phyloP scores from a whole-genome alignment of 768 basidiomycete species.

The Hydnomerulius pinastri region DNA sequence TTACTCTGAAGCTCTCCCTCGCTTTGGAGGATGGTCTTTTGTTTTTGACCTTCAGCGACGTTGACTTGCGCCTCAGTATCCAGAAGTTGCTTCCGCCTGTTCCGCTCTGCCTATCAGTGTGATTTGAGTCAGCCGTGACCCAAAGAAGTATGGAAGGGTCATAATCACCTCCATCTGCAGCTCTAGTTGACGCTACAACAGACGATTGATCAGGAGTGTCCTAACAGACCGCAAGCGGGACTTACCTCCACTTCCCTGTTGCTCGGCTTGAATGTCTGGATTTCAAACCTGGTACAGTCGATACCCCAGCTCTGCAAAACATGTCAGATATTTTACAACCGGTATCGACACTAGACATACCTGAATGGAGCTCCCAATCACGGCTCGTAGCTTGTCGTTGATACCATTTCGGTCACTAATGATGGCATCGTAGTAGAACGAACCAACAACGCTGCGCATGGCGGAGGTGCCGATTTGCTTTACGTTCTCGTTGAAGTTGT shows the following conservation, averaged over 20 bases:
- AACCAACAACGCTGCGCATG: slow-evolving; percentile 54
- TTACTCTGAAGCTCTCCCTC: slow-evolving; percentile 45
- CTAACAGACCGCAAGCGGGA: background rate
- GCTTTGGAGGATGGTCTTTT: slow-evolving; percentile 54
- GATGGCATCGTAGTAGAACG: slow-evolving; percentile 49
- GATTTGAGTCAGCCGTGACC: background rate
- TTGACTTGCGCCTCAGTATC: slow-evolving; percentile 62
- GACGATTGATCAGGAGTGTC: background rate
- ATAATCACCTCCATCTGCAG: slow-evolving; percentile 47
- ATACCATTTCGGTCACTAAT: slow-evolving; percentile 57
- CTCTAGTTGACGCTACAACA: slow-evolving; percentile 54
- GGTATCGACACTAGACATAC: slow-evolving; percentile 26
- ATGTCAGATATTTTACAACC: background rate
- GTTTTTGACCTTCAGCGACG: slow-evolving; percentile 59
- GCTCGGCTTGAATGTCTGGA: slow-evolving; percentile 60
- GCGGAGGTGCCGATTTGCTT: slow-evolving; percentile 56
- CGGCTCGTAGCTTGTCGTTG: slow-evolving; percentile 46
- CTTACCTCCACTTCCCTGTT: slow-evolving; percentile 60
- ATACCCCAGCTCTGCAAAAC: slow-evolving; percentile 52
- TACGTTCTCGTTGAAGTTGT: slow-evolving; percentile 50
- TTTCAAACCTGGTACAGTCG: slow-evolving; percentile 57
- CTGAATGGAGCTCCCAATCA: slow-evolving; percentile 51
- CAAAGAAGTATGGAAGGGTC: background rate
- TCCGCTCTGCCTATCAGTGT: slow-evolving; percentile 47
- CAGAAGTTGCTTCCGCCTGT: slow-evolving; percentile 55